Evolutionary conservation across 352 stramenopile genomes (phyloP).

Genomic region (Stramenopiles sp.): DNA sequence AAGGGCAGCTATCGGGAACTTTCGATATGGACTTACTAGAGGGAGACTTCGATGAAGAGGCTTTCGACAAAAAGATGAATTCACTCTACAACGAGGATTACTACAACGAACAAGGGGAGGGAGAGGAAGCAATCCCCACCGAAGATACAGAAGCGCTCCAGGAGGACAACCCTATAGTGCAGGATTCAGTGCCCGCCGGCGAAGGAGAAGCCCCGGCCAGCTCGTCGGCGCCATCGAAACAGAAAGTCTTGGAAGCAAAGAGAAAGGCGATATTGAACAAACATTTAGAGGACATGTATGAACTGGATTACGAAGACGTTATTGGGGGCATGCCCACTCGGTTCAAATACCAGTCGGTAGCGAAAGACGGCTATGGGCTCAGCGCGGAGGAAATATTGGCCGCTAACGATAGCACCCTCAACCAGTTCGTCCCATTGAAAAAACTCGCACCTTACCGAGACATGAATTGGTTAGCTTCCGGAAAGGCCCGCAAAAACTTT

Average conservation of each 20-base stretch:
- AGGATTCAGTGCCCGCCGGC: too few relatives aligned
- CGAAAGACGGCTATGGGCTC: conserved; percentile 84
- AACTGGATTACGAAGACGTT: conserved; percentile 96
- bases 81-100: conserved; percentile 92
- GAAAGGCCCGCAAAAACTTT: neutral
- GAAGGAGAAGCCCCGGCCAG: too few relatives aligned
- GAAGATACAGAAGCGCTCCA: conserved; percentile 13
- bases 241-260: too few relatives aligned
- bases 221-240: too few relatives aligned
- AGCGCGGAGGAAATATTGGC: conserved; percentile 89
- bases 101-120: conserved; percentile 58
- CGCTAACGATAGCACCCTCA: conserved; percentile 82
- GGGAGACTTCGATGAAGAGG: conserved; percentile 83
- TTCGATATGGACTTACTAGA: conserved; percentile 53
- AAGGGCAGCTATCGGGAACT: conserved; percentile 37
- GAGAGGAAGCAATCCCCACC: neutral
- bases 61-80: conserved; percentile 88
- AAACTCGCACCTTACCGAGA: conserved; percentile 72
- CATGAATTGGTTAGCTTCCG: neutral
- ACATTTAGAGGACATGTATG: conserved; percentile 87
- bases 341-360: conserved; percentile 91
- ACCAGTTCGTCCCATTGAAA: conserved; percentile 89
- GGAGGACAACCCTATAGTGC: conserved; percentile 34
- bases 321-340: conserved; percentile 86
- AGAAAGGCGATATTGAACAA: conserved; percentile 60